phyloP scores from a whole-genome alignment of 805 yeast genomes.

The Starmerella davenportii region DNA sequence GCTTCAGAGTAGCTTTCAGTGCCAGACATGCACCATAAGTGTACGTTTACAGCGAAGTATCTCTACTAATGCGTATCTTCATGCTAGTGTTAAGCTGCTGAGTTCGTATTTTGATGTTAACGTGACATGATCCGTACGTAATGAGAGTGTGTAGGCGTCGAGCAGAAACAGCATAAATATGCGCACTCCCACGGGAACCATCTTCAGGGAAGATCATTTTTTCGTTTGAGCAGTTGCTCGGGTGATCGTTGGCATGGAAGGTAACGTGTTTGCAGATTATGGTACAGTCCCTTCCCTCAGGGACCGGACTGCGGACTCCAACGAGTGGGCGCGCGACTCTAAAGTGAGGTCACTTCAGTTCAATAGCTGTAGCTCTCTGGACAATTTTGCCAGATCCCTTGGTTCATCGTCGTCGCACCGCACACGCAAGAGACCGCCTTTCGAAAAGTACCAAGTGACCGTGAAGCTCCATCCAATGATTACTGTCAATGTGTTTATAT shows the following conservation, averaged over 20 bases:
- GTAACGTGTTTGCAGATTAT: not conserved
- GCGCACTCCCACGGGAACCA: too few species aligned
- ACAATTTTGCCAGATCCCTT: not conserved
- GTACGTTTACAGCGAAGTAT: too few species aligned
- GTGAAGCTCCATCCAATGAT: conserved; percentile 3
- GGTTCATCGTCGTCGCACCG: not conserved
- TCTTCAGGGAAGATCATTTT: too few species aligned
- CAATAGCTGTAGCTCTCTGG: not conserved
- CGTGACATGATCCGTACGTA: too few species aligned
- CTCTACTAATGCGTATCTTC: too few species aligned
- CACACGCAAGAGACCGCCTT: not conserved
- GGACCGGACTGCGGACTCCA: not conserved
- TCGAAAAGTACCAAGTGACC: conserved; percentile 1
- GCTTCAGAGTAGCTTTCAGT: too few species aligned
- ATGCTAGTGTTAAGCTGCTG: too few species aligned
- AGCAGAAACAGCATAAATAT: too few species aligned
- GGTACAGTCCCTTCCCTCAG: not conserved
- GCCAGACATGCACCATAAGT: too few species aligned
- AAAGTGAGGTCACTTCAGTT: not conserved
- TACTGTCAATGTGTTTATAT: conserved; percentile 2
- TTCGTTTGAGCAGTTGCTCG: too few species aligned
- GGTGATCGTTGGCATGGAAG: not conserved
- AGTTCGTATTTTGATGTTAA: too few species aligned
- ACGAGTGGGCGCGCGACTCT: not conserved
- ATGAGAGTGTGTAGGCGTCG: too few species aligned